phyloP scores from a whole-genome alignment of 108 stramenopile genomes.

The Conticribra weissflogii region DNA sequence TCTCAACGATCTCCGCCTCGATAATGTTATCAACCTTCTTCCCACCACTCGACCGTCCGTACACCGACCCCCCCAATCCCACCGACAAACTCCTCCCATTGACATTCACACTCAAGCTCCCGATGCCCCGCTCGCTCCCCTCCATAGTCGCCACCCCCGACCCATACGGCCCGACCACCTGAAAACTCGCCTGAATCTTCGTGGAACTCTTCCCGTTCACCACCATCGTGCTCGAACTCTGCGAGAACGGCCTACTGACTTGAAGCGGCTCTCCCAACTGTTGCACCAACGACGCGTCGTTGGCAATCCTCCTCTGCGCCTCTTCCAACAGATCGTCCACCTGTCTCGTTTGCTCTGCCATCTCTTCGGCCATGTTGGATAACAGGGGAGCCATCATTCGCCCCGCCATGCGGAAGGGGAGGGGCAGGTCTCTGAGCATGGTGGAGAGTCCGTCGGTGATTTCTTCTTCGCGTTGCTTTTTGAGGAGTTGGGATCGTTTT shows the following conservation, averaged over 20 bases:
- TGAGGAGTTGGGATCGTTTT: slow-evolving; percentile 48
- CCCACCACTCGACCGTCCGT: slow-evolving; percentile 16
- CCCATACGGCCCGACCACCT: slow-evolving; percentile 50
- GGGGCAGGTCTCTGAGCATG: slow-evolving; percentile 73
- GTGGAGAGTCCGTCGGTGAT: slow-evolving; percentile 56
- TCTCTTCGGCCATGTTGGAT: slow-evolving; percentile 56
- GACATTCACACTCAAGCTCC: slow-evolving; percentile 53
- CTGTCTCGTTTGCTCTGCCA: slow-evolving; percentile 65
- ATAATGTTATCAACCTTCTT: slow-evolving; percentile 63
- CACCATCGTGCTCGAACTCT: slow-evolving; percentile 51
- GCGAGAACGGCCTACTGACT: slow-evolving; percentile 72
- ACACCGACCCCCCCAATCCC: slow-evolving; percentile 16
- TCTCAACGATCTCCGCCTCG: slow-evolving; percentile 81
- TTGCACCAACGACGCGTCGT: slow-evolving; percentile 40
- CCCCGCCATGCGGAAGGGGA: slow-evolving; percentile 72
- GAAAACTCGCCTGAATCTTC: slow-evolving; percentile 59
- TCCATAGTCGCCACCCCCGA: slow-evolving; percentile 58
- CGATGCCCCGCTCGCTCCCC: slow-evolving; percentile 59
- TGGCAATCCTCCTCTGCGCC: slow-evolving; percentile 50
- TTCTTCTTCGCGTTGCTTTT: slow-evolving; percentile 52
- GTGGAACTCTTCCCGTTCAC: slow-evolving; percentile 67
- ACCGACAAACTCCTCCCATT: slow-evolving; percentile 50
- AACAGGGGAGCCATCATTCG: slow-evolving; percentile 64
- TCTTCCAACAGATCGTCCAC: slow-evolving; percentile 67
- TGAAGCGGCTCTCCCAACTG: slow-evolving; percentile 67